Evolutionary conservation across 2,329 filamentous ascomycete species (phyloP).

Genomic region (Aspergillus unguis): DNA sequence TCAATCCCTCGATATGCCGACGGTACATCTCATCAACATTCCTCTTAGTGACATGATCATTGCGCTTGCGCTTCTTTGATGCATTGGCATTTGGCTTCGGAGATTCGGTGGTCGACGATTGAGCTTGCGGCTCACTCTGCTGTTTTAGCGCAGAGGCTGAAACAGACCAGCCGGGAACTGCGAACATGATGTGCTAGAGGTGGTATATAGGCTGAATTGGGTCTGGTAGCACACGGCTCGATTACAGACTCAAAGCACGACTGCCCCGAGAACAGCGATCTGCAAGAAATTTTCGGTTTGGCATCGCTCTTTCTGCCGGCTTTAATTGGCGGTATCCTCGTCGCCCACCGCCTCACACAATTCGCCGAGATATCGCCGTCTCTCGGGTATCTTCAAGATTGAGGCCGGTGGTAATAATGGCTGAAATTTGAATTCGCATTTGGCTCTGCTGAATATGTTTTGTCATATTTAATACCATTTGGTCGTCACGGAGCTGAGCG

Average conservation of each 20-base stretch:
- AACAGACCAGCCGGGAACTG: conserved; percentile 88
- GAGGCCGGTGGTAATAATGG: too few species aligned
- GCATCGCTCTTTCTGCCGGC: conserved; percentile 1
- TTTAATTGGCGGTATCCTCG: not conserved
- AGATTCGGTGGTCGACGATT: conserved; percentile 50
- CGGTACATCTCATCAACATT: conserved; percentile 80
- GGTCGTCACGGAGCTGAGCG: too few species aligned
- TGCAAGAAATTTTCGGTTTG: conserved; percentile 7
- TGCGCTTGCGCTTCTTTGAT: conserved; percentile 52
- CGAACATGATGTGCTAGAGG: conserved; percentile 62
- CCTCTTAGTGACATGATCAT: conserved; percentile 55
- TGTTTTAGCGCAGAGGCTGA: conserved; percentile 67
- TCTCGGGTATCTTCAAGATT: too few species aligned
- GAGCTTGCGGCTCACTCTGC: conserved; percentile 60
- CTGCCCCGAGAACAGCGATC: not conserved
- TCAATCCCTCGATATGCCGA: conserved; percentile 70
- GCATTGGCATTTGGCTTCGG: conserved; percentile 12
- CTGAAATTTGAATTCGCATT: too few species aligned
- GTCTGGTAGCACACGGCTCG: not conserved
- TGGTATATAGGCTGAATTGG: not conserved
- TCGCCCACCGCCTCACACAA: not conserved
- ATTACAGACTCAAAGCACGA: not conserved
- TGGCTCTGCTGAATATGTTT: too few species aligned
- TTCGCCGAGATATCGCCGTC: too few species aligned
- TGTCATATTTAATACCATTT: too few species aligned